These are phyloP conservation scores for Sordariomycetes sp. DNA, from an alignment of 2,329 filamentous ascomycete species.

Conservation along the genomic window DNA sequence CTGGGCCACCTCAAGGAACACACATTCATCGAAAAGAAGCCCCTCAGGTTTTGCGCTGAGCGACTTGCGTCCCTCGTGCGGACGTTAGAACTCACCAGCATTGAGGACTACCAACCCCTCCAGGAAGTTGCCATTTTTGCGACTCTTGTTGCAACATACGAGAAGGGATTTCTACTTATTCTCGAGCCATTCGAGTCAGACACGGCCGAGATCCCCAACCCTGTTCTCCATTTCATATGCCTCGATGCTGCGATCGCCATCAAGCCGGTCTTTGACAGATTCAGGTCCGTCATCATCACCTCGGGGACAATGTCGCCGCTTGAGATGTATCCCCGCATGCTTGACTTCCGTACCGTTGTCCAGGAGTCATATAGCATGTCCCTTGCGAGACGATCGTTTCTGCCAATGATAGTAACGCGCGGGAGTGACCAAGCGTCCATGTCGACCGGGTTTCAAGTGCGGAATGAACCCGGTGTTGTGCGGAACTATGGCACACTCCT, in stretches of 20 bases:
- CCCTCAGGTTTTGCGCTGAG: conserved; percentile 87
- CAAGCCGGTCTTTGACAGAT: conserved; percentile 92
- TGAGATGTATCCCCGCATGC: conserved; percentile 99
- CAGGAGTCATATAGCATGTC: conserved; percentile 99
- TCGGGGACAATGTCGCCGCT: conserved; percentile 93
- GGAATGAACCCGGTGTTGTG: conserved; percentile 93
- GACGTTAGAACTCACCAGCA: conserved; percentile 90
- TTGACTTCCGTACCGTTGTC: conserved; percentile 82
- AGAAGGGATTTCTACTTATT: conserved; percentile 91
- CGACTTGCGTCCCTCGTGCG: conserved; percentile 87
- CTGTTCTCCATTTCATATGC: conserved; percentile 93
- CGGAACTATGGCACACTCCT: conserved; percentile 90
- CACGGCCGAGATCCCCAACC: conserved; percentile 89
- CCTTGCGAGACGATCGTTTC: conserved; percentile 82
- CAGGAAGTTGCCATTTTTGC: conserved; percentile 98
- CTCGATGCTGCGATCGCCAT: conserved; percentile 96
- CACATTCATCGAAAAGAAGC: conserved; percentile 96
- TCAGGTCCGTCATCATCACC: conserved; percentile 96
- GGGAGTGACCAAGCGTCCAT: conserved; percentile 90
- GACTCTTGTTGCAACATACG: conserved; percentile 90
- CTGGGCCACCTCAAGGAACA: conserved; percentile 86
- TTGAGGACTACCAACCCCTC: conserved; percentile 93
- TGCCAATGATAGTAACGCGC: conserved; percentile 94
- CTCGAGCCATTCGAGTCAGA: conserved; percentile 97
- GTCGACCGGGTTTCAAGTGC: conserved; percentile 87